Percentiles rank a stretch among this genome's conserved stretches.
These are phyloP conservation scores for Penicillium janthinellum DNA, from an alignment of 2,329 filamentous ascomycete genomes.

Conservation along the genomic window DNA sequence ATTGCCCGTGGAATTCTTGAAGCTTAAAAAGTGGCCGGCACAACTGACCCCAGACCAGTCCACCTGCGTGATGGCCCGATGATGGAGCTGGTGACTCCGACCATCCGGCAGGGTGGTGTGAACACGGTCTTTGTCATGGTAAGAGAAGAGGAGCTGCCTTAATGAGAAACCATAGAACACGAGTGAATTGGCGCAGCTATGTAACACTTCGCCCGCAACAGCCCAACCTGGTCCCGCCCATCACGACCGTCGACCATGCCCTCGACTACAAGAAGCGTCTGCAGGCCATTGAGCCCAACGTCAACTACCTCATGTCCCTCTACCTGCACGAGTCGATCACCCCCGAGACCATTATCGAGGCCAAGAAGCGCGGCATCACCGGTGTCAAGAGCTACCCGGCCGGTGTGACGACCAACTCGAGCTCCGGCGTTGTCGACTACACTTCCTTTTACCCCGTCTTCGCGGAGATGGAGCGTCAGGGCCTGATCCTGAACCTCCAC, in stretches of 20 bases:
- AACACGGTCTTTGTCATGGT: constrained; percentile 63
- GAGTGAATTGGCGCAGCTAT: constrained; percentile 37
- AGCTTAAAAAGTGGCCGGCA: neutral
- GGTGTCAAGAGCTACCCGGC: constrained; percentile 57
- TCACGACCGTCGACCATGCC: constrained; percentile 63
- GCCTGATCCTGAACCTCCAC: constrained; percentile 88
- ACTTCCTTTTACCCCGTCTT: constrained; percentile 64
- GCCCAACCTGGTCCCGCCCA: constrained; percentile 67
- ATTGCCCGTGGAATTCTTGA: neutral
- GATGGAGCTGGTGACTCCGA: constrained; percentile 60
- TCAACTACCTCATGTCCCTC: constrained; percentile 74
- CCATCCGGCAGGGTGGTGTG: constrained; percentile 63
- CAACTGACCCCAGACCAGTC: constrained; percentile 44
- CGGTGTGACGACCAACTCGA: constrained; percentile 62
- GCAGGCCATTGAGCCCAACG: constrained; percentile 60
- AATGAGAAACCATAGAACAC: neutral
- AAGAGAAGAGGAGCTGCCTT: constrained; percentile 17
- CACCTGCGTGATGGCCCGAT: constrained; percentile 68
- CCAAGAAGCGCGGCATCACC: constrained; percentile 70
- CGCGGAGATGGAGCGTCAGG: constrained; percentile 81
- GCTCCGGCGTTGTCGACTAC: constrained; percentile 50
- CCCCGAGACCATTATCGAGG: constrained; percentile 70
- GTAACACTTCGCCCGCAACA: constrained; percentile 32
- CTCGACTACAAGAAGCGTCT: constrained; percentile 67
- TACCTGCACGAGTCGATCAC: constrained; percentile 67